Conservation (phyloP, 129 eudicot genomes). For the Pseudognaphalium luteoalbum region DNA sequence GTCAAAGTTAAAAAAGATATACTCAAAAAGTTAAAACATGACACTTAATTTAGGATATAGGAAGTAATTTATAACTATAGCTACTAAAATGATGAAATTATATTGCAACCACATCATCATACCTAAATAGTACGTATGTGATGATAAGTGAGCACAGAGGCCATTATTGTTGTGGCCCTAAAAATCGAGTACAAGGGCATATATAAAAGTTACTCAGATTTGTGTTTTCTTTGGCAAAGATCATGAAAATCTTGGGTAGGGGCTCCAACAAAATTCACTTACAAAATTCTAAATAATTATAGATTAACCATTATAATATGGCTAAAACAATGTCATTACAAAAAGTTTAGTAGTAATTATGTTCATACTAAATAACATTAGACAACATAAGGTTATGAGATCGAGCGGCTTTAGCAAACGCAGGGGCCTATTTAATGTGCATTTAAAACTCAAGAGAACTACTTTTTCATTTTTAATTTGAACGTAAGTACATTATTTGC, state of each 20-base stretch:
- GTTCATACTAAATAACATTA: not conserved
- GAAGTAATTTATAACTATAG: no score
- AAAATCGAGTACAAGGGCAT: constrained; percentile 29
- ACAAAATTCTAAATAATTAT: not conserved
- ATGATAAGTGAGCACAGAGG: constrained; percentile 29
- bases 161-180: constrained; percentile 44
- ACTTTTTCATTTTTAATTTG: no score
- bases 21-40: no score
- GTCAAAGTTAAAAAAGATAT: no score
- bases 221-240: constrained; percentile 43
- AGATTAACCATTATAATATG: not conserved
- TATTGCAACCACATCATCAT: constrained; percentile 3
- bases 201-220: constrained; percentile 30
- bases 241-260: constrained; percentile 42
- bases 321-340: not conserved
- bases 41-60: no score
- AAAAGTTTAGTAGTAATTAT: not conserved
- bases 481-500: no score
- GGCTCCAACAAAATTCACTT: constrained; percentile 21
- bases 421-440: not conserved
- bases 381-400: not conserved
- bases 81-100: not conserved
- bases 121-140: constrained; percentile 12
- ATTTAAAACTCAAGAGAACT: no score
- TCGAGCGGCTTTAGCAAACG: not conserved